phyloP scores from a whole-genome alignment of 352 stramenopile genomes.

The Pythium phragmiticola region DNA sequence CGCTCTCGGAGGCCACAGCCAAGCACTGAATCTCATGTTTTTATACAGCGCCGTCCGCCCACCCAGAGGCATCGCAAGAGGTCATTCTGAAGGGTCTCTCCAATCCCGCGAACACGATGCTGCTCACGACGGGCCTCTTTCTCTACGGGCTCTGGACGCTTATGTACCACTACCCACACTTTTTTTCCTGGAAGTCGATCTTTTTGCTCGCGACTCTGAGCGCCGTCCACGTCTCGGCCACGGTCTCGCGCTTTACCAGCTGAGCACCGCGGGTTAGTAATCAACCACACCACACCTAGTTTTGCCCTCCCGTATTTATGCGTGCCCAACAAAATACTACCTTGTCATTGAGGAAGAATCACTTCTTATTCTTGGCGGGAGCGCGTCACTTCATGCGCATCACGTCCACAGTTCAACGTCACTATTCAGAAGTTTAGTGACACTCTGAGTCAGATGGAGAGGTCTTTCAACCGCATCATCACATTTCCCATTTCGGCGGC shows the following conservation, averaged over 20 bases:
- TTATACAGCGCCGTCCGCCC: constrained; percentile 32
- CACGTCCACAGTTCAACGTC: not conserved
- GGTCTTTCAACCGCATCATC: not conserved
- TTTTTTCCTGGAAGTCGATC: constrained; percentile 76
- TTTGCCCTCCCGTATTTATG: constrained; percentile 16
- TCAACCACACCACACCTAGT: not conserved
- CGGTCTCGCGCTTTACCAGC: constrained; percentile 49
- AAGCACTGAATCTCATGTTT: constrained; percentile 8
- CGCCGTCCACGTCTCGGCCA: constrained; percentile 54
- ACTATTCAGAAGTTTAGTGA: constrained; percentile 17
- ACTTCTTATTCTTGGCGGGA: not conserved
- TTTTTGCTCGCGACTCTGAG: constrained; percentile 67
- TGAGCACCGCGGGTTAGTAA: constrained; percentile 4
- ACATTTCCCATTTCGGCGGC: not conserved
- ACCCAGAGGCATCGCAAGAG: constrained; percentile 41
- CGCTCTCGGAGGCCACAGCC: not conserved
- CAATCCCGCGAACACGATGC: constrained; percentile 56
- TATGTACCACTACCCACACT: constrained; percentile 77
- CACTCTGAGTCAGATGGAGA: not conserved
- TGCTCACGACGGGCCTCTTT: constrained; percentile 59
- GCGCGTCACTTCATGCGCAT: not conserved
- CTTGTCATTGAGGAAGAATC: not conserved
- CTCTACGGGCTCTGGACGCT: constrained; percentile 77
- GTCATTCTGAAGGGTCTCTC: constrained; percentile 52
- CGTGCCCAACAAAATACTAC: not conserved